Conservation (phyloP, 148 eudicot species). For the Suaeda aralocaspica region DNA sequence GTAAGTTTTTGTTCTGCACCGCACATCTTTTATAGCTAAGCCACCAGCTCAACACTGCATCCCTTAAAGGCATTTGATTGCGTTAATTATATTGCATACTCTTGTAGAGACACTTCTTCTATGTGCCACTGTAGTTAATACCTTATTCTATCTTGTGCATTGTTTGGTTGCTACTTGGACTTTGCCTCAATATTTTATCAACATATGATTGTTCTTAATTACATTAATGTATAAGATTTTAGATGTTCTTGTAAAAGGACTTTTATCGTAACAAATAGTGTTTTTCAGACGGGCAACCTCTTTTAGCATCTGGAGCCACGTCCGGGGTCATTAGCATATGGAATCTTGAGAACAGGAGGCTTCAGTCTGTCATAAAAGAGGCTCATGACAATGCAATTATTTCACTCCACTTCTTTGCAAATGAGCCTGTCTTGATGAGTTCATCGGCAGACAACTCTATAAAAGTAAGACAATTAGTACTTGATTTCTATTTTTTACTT, state of each 20-base stretch:
- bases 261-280: background rate
- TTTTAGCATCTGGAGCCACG: slow-evolving; percentile 94
- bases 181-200: too few relatives aligned
- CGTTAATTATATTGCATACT: too few relatives aligned
- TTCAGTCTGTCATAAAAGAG: slow-evolving; percentile 82
- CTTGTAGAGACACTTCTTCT: background rate
- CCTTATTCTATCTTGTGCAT: background rate
- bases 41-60: too few relatives aligned
- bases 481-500: background rate
- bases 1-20: too few relatives aligned
- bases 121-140: background rate
- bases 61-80: too few relatives aligned
- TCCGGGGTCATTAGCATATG: slow-evolving; percentile 94
- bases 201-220: background rate
- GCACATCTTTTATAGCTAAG: background rate
- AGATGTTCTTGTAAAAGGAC: background rate
- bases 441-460: slow-evolving; percentile 88
- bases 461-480: slow-evolving; percentile 41
- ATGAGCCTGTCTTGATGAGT: slow-evolving; percentile 94
- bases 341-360: slow-evolving; percentile 97
- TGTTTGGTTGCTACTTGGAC: background rate
- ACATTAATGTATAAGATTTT: background rate
- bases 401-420: slow-evolving; percentile 85
- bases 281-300: slow-evolving; percentile 79
- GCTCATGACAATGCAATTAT: slow-evolving; percentile 87